These are phyloP conservation scores for Pterocarpus macrocarpus DNA, from an alignment of 306 rosid genomes.

Conservation along the genomic window DNA sequence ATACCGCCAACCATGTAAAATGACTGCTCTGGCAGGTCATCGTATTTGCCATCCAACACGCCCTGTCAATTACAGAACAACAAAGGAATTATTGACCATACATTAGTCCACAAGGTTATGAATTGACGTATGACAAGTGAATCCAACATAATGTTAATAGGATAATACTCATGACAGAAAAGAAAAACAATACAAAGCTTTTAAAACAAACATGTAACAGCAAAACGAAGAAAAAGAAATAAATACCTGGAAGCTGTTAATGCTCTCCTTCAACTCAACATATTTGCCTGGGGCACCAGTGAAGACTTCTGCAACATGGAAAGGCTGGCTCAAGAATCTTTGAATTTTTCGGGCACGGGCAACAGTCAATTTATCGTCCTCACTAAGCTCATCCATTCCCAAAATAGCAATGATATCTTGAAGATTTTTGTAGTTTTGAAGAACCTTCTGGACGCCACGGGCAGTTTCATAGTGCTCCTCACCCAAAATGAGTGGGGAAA, in stretches of 20 bases:
- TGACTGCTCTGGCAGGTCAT: conserved; percentile 90
- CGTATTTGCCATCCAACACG: conserved; percentile 95
- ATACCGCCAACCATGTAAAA: conserved; percentile 99
- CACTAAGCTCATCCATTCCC: conserved; percentile 99
- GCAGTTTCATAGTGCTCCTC: conserved; percentile 92
- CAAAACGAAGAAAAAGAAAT: neutral
- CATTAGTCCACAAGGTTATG: too few species aligned
- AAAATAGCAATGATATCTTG: conserved; percentile 99
- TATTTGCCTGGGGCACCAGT: conserved; percentile 99
- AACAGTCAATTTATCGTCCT: conserved; percentile 95
- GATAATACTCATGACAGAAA: neutral
- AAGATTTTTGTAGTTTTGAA: conserved; percentile 97
- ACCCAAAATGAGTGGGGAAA: conserved; percentile 92
- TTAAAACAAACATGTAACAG: neutral
- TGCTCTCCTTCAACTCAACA: conserved; percentile 91
- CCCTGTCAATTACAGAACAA: conserved; percentile 64
- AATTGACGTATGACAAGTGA: neutral
- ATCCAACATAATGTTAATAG: neutral
- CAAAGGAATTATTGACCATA: neutral
- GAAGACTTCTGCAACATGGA: conserved; percentile 99
- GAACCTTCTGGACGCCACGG: conserved; percentile 97
- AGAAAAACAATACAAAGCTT: too few species aligned
- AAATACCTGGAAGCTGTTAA: conserved; percentile 87
- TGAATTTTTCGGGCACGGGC: conserved; percentile 96
- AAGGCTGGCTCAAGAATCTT: conserved; percentile 94